Base-by-base conservation (phyloP, 2,329 filamentous ascomycete genomes). In the Monilinia polystroma region DNA sequence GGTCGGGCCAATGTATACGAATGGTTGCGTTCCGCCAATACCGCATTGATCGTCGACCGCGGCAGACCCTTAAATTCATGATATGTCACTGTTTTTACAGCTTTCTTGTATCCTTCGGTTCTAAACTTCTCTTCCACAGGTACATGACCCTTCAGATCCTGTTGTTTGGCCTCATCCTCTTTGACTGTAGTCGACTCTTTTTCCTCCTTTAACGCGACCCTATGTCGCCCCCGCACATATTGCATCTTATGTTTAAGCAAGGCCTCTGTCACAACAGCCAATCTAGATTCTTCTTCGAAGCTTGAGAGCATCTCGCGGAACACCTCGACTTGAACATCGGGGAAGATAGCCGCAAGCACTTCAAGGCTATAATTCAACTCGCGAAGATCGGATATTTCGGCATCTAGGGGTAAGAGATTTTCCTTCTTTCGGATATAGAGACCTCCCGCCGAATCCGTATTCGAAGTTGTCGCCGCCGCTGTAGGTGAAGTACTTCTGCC, bases 1-100 rank as follows among this genome's bases (percentile, higher is more conserved):
- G 84, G 85, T 47, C 91, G 84, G 16, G 90, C 88, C 41, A 88
- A 84, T 29, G 89, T 86, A 73, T 94, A 95, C 11, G 88, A 90
- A 77, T 91, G 88, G 78, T 95, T 95, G 74, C 85, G 87, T 77
- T 95, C 91, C 60, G 90, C 91, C 58, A 95, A 83, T 10, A 95
- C 90, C 11, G 89, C 91, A 74, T 88, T 87, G 77, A 94, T 90
- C 4, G 90, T 87, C 1, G 90, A 91, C 67, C 85, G 85, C 16
- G 89, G 87, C 53, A 94, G 79, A 26, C 87, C 89, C 73, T 87
- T 89, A 79, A 94, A 95, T 77, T 95, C 91, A 66, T 87, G 84
- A 77, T 87, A 89, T 32, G 90, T 84, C 32, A 91, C 80, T n/a
- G 80, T 78, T 74, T 86, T 86, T 10, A 89, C 90, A 10, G 90